Evolutionary conservation across 2,329 filamentous ascomycete species (phyloP).

Genomic region (Pseudocercospora vitis): DNA sequence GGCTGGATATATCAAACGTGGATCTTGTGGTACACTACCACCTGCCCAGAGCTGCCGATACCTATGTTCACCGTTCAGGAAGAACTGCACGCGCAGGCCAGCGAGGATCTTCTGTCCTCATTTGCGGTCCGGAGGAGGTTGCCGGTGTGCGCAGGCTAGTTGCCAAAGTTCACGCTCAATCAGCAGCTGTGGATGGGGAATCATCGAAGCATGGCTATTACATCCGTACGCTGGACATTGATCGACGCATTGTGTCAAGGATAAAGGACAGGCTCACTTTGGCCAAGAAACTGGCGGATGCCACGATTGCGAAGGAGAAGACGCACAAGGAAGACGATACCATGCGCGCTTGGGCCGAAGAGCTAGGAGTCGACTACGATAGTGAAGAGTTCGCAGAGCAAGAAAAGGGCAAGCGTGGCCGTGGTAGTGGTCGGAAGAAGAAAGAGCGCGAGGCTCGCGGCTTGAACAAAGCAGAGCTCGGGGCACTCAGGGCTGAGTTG

Average conservation of each 20-base stretch:
- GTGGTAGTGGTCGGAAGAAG: conserved; percentile 70
- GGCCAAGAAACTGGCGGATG: conserved; percentile 84
- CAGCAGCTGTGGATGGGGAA: conserved; percentile 40
- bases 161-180: conserved; percentile 76
- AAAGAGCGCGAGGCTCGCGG: conserved; percentile 70
- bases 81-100: conserved; percentile 83
- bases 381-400: conserved; percentile 75
- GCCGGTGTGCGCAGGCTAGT: conserved; percentile 78
- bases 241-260: conserved; percentile 73
- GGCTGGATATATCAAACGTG: conserved; percentile 87
- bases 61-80: conserved; percentile 92
- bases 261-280: conserved; percentile 75
- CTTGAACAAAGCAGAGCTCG: conserved; percentile 72
- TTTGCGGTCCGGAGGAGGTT: conserved; percentile 91
- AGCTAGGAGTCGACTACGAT: conserved; percentile 91
- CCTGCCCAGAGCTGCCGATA: conserved; percentile 84
- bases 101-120: conserved; percentile 76
- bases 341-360: conserved; percentile 80
- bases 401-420: conserved; percentile 56
- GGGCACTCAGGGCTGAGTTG: conserved; percentile 68
- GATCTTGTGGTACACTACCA: conserved; percentile 95
- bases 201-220: conserved; percentile 60
- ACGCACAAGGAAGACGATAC: conserved; percentile 79
- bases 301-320: conserved; percentile 82
- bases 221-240: conserved; percentile 78